Conservation (phyloP, 805 yeast genomes). For the Lipomyces mesembrius region DNA sequence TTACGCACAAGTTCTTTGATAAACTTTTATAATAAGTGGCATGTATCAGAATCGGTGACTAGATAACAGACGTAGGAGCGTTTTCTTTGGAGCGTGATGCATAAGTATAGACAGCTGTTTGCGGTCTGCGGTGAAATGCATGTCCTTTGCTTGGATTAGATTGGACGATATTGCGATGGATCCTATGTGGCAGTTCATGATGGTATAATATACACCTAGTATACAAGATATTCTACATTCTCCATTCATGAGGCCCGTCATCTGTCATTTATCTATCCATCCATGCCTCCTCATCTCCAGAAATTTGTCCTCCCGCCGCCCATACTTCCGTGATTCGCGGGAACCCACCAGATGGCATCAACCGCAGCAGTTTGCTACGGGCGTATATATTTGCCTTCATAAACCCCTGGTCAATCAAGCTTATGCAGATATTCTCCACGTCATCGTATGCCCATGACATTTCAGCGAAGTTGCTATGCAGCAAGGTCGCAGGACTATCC, state of each 20-base stretch:
- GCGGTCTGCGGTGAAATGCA: background rate
- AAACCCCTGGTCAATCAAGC: constrained; percentile 46
- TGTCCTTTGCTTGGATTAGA: background rate
- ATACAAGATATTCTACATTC: background rate
- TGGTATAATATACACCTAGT: background rate
- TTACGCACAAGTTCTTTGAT: constrained; percentile 55
- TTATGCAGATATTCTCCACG: constrained; percentile 45
- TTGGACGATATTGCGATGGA: background rate
- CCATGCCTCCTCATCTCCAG: constrained; percentile 36
- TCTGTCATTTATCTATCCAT: constrained; percentile 24
- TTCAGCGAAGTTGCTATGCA: constrained; percentile 21
- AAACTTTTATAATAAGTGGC: background rate
- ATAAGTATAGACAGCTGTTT: background rate
- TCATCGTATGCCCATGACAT: constrained; percentile 34
- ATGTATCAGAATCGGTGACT: background rate
- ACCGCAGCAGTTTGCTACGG: constrained; percentile 29
- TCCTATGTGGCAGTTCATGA: background rate
- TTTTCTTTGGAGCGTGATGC: background rate
- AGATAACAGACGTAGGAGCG: background rate
- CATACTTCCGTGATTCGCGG: constrained; percentile 28
- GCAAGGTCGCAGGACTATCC: constrained; percentile 17
- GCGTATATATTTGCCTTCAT: constrained; percentile 46
- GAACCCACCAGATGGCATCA: constrained; percentile 32
- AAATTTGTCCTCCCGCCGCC: constrained; percentile 16
- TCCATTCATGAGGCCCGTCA: background rate